Evolutionary conservation across 306 rosid species (phyloP).

Genomic region (Prunus armeniaca): DNA sequence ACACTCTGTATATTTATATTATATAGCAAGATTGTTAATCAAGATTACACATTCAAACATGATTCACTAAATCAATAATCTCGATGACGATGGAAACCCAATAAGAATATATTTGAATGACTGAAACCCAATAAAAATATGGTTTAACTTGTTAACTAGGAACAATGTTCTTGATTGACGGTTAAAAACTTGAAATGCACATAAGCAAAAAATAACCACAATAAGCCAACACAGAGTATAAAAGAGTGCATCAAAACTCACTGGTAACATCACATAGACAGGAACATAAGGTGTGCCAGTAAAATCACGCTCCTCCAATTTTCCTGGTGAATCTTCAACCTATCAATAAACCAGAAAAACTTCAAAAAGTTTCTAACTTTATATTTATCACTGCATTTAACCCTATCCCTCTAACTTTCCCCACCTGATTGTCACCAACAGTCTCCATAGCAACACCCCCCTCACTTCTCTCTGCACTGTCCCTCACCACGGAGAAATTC

Average conservation of each 20-base stretch:
- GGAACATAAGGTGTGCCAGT: constrained; percentile 73
- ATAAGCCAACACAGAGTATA: not conserved
- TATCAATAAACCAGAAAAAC: not conserved
- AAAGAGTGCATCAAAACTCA: constrained; percentile 33
- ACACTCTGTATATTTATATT: no score
- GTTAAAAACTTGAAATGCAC: not conserved
- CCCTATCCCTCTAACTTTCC: not conserved
- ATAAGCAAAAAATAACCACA: not conserved
- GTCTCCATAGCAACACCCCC: not conserved
- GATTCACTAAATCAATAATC: not conserved
- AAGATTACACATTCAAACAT: not conserved
- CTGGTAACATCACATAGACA: constrained; percentile 75
- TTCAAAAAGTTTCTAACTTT: not conserved
- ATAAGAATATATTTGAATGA: not conserved
- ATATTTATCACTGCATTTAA: no score
- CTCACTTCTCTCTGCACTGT: constrained; percentile 14
- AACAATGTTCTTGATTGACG: not conserved
- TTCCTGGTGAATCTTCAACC: constrained; percentile 20
- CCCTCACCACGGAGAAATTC: constrained; percentile 16
- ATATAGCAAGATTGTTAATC: not conserved
- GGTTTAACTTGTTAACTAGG: not conserved
- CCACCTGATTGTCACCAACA: constrained; percentile 23
- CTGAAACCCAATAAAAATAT: not conserved
- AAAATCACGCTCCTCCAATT: constrained; percentile 63
- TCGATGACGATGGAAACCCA: not conserved